Percentiles rank a stretch among this genome's conserved stretches.
These are phyloP conservation scores for Coffea humblotiana DNA, from an alignment of 305 asterid species.

Conservation along the genomic window DNA sequence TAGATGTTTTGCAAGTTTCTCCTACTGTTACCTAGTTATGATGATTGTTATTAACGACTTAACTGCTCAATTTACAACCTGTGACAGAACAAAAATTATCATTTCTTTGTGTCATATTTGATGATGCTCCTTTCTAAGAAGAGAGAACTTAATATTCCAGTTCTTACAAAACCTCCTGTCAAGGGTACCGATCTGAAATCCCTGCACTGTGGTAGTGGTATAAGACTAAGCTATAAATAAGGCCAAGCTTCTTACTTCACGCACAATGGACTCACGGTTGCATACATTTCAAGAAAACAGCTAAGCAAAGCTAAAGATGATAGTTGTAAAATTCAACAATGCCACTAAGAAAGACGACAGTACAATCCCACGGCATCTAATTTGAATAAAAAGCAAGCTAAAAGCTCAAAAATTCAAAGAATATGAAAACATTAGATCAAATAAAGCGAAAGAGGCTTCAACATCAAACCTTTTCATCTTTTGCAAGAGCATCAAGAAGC, in stretches of 20 bases:
- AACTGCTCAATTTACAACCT: background rate
- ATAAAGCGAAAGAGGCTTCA: background rate
- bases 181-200: background rate
- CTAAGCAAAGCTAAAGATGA: background rate
- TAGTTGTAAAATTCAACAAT: background rate
- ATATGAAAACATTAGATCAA: constrained; percentile 21
- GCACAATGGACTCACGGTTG: background rate
- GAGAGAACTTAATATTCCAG: background rate
- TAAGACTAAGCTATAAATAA: background rate
- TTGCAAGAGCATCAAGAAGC: constrained; percentile 83
- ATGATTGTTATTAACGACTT: background rate
- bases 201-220: background rate
- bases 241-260: background rate
- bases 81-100: too few species aligned
- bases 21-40: background rate
- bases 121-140: background rate
- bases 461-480: constrained; percentile 62
- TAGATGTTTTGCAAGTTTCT: background rate
- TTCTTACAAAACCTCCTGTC: background rate
- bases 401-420: background rate
- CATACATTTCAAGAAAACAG: background rate
- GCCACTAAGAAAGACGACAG: too few species aligned
- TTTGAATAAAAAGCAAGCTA: background rate
- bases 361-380: too few species aligned
- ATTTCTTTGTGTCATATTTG: background rate